phyloP scores from a whole-genome alignment of 345 rosid genomes.

The Melaleuca quinquenervia region DNA sequence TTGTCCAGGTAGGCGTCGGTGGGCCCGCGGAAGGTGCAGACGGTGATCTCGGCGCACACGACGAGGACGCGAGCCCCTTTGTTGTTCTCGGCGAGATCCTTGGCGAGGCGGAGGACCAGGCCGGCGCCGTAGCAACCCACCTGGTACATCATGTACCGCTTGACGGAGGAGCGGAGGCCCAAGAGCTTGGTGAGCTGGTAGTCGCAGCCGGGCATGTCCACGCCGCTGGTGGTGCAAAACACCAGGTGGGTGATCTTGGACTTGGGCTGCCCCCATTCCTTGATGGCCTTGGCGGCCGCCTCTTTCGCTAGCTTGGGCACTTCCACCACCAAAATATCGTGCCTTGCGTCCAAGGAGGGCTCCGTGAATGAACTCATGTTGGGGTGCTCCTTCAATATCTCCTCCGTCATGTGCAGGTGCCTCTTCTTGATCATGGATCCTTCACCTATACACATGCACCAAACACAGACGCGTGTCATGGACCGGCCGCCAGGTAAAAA shows the following conservation, averaged over 20 bases:
- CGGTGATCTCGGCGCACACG: constrained; percentile 32
- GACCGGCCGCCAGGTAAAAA: not conserved
- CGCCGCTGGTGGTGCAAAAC: constrained; percentile 33
- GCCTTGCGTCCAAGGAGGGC: constrained; percentile 55
- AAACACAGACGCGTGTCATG: not conserved
- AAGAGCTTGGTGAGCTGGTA: constrained; percentile 47
- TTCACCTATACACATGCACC: constrained; percentile 20
- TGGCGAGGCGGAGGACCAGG: constrained; percentile 40
- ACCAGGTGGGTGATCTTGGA: constrained; percentile 47
- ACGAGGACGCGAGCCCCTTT: constrained; percentile 35
- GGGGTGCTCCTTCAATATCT: constrained; percentile 43
- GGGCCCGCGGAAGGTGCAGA: constrained; percentile 33
- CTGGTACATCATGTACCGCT: constrained; percentile 50
- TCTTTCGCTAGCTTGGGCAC: constrained; percentile 70
- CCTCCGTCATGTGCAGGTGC: constrained; percentile 41
- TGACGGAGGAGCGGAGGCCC: constrained; percentile 40
- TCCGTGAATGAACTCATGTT: constrained; percentile 49
- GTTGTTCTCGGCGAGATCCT: constrained; percentile 50
- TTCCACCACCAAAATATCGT: constrained; percentile 56
- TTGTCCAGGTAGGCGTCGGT: constrained; percentile 23
- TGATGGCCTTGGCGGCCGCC: constrained; percentile 61
- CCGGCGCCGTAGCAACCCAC: constrained; percentile 45
- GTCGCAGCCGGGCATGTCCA: constrained; percentile 55
- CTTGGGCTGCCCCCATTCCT: constrained; percentile 54
- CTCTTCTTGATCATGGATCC: constrained; percentile 37